phyloP scores from a whole-genome alignment of 169 alveolate species.

The Plasmodium gonderi region DNA sequence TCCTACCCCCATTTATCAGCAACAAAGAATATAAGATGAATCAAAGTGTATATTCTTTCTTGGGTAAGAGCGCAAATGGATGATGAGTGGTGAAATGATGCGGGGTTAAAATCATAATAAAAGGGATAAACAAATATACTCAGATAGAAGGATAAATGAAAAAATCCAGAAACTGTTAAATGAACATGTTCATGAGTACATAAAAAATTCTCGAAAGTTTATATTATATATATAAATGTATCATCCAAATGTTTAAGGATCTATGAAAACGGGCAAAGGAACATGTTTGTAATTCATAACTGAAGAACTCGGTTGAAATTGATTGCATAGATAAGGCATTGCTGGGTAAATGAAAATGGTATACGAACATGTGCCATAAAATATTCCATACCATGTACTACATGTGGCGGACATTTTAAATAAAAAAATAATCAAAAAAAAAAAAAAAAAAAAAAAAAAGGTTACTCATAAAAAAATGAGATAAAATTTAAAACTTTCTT shows the following conservation, averaged over 20 bases:
- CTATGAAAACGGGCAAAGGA: no score
- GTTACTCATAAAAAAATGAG: background rate
- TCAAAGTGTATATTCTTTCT: background rate
- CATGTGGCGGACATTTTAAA: background rate
- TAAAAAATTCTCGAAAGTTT: background rate
- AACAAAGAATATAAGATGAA: background rate
- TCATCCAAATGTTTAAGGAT: no score
- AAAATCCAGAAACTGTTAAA: background rate
- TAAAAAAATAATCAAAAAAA: background rate
- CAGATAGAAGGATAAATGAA: background rate
- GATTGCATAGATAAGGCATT: background rate
- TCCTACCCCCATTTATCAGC: background rate
- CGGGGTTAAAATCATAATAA: background rate
- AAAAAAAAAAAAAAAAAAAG: background rate
- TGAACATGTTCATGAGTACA: background rate
- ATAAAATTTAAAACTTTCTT: background rate
- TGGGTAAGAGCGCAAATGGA: background rate
- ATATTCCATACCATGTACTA: background rate
- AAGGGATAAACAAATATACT: no score
- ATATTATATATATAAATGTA: background rate
- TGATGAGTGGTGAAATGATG: background rate
- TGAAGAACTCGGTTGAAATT: no score
- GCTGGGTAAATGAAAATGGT: background rate
- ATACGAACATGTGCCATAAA: no score
- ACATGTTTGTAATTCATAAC: background rate